These are phyloP conservation scores for Cladosporium halotolerans DNA, from an alignment of 2,329 filamentous ascomycete genomes.

Conservation along the genomic window DNA sequence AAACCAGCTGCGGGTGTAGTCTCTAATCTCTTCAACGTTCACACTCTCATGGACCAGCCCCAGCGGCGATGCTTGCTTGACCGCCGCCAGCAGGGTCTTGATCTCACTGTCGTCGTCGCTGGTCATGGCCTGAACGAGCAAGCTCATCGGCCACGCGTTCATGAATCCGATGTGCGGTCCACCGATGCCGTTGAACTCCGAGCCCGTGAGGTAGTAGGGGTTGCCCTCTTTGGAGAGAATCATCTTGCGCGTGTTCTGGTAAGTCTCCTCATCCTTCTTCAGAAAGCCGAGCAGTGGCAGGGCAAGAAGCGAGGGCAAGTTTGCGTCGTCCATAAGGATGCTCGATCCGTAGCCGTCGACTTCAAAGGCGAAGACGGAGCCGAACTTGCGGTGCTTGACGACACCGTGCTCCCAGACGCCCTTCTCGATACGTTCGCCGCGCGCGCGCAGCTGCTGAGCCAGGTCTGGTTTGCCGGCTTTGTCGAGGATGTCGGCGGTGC, in stretches of 20 bases:
- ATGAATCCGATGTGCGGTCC: slow-evolving; percentile 75
- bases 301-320: slow-evolving; percentile 73
- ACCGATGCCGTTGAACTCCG: slow-evolving; percentile 78
- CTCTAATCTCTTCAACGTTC: slow-evolving; percentile 62
- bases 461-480: slow-evolving; percentile 51
- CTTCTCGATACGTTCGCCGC: slow-evolving; percentile 61
- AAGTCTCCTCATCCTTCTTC: slow-evolving; percentile 57
- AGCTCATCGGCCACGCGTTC: slow-evolving; percentile 95
- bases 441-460: slow-evolving; percentile 43
- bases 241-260: slow-evolving; percentile 83
- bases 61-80: slow-evolving; percentile 67
- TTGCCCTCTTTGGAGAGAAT: slow-evolving; percentile 70
- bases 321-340: slow-evolving; percentile 85
- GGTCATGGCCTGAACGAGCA: slow-evolving; percentile 87
- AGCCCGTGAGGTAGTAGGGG: slow-evolving; percentile 78
- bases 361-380: slow-evolving; percentile 78
- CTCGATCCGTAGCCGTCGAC: slow-evolving; percentile 79
- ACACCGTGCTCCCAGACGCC: slow-evolving; percentile 84
- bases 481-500: slow-evolving; percentile 64
- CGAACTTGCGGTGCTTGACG: slow-evolving; percentile 66
- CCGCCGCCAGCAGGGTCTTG: slow-evolving; percentile 60
- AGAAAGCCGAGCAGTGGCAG: slow-evolving; percentile 75
- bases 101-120: slow-evolving; percentile 81
- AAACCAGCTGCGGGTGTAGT: slow-evolving; percentile 90
- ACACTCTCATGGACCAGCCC: slow-evolving; percentile 91